Evolutionary conservation across 306 rosid genomes (phyloP).

Genomic region (Lotus japonicus): DNA sequence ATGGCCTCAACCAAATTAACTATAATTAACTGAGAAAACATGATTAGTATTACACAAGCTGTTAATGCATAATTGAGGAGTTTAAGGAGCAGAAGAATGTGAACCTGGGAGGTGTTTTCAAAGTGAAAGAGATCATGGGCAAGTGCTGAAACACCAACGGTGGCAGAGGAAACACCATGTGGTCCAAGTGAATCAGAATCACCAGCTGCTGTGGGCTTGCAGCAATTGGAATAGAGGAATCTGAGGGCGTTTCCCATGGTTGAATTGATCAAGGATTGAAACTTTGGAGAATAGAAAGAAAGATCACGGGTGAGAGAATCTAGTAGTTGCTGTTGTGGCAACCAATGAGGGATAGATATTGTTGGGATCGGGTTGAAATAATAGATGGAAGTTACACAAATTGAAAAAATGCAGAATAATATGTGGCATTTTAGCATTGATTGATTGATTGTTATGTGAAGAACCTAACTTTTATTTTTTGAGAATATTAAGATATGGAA

Average conservation of each 20-base stretch:
- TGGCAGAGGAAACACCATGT: constrained; percentile 50
- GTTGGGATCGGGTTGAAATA: not conserved
- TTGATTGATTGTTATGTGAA: not conserved
- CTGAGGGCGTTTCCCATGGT: constrained; percentile 64
- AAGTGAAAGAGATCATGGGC: constrained; percentile 71
- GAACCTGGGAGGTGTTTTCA: constrained; percentile 75
- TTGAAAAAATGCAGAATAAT: not conserved
- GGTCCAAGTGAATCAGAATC: constrained; percentile 41
- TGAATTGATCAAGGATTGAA: constrained; percentile 9
- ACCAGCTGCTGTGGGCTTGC: constrained; percentile 40
- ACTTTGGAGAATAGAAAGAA: not conserved
- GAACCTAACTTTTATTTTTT: not conserved
- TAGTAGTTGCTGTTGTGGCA: not conserved
- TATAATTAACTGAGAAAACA: not conserved
- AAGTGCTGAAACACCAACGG: constrained; percentile 65
- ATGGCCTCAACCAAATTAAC: not conserved
- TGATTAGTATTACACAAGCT: not conserved
- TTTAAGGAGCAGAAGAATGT: not conserved
- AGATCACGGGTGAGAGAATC: not conserved
- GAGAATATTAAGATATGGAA: not conserved
- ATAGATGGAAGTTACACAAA: not conserved
- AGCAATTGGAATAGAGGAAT: constrained; percentile 41
- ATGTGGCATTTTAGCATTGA: not conserved
- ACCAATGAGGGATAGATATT: not conserved
- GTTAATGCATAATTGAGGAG: not conserved